Evolutionary conservation across 2,329 filamentous ascomycete species (phyloP).

Genomic region (Ambrosiella beaveri): DNA sequence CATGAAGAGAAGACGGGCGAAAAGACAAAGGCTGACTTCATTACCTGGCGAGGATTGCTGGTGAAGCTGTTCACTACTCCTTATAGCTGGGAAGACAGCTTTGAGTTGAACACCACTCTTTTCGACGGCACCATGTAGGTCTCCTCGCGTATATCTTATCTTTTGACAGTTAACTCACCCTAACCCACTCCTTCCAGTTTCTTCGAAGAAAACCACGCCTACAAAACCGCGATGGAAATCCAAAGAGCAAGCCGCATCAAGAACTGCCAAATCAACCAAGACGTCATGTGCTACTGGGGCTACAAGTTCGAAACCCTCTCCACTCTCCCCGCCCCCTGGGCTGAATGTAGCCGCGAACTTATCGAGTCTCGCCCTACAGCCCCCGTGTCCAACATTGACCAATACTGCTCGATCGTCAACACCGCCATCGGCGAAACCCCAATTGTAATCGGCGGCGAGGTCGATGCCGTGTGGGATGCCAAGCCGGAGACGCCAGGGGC

Average conservation of each 20-base stretch:
- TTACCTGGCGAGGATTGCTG: slow-evolving; percentile 98
- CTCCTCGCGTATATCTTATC: background rate
- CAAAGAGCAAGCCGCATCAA: slow-evolving; percentile 21
- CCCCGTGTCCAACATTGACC: slow-evolving; percentile 71
- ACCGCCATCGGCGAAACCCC: slow-evolving; percentile 65
- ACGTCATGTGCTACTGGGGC: slow-evolving; percentile 88
- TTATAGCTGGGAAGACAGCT: slow-evolving; percentile 69
- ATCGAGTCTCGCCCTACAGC: slow-evolving; percentile 61
- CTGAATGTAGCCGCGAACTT: slow-evolving; percentile 49
- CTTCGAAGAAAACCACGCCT: slow-evolving; percentile 75
- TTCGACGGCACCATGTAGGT: slow-evolving; percentile 52
- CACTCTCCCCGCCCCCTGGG: slow-evolving; percentile 60
- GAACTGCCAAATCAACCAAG: slow-evolving; percentile 36
- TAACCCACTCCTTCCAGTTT: slow-evolving; percentile 38
- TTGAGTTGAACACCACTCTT: slow-evolving; percentile 88
- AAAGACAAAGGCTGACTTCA: slow-evolving; percentile 56
- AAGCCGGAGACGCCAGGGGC: slow-evolving; percentile 49
- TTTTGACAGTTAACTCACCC: background rate
- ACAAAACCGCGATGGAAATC: slow-evolving; percentile 35
- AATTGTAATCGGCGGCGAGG: slow-evolving; percentile 77
- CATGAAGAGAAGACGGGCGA: slow-evolving; percentile 52
- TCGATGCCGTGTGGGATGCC: slow-evolving; percentile 79
- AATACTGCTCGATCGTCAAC: slow-evolving; percentile 87
- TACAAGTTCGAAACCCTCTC: slow-evolving; percentile 93
- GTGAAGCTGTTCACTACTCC: slow-evolving; percentile 82